Conservation (phyloP, 2,329 filamentous ascomycete genomes). For the Dothideomycetes sp. region DNA sequence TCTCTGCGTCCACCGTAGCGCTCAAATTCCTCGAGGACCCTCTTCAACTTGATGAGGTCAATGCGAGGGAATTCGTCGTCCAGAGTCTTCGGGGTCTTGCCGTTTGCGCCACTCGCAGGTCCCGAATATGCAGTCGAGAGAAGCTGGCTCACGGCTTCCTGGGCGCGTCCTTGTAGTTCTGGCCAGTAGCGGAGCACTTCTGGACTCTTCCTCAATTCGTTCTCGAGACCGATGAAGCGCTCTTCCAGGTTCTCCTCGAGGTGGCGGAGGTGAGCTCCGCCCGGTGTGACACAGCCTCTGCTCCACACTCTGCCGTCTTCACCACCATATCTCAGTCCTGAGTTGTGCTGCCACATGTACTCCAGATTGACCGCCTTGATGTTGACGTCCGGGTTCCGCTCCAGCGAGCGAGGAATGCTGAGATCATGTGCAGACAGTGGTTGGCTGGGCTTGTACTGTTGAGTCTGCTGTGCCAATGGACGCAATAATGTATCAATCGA, state of each 20-base stretch:
- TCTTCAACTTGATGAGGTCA: constrained; percentile 19
- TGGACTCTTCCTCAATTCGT: constrained; percentile 34
- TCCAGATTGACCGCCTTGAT: constrained; percentile 29
- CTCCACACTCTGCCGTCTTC: constrained; percentile 32
- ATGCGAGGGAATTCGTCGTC: constrained; percentile 14
- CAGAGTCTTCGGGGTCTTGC: not conserved
- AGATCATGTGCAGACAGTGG: constrained; percentile 9
- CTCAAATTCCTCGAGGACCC: constrained; percentile 17
- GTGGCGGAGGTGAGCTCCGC: constrained; percentile 65
- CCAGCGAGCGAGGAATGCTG: constrained; percentile 6
- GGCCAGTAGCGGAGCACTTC: constrained; percentile 18
- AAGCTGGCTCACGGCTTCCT: not conserved
- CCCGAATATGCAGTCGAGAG: constrained; percentile 11
- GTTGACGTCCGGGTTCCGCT: constrained; percentile 20
- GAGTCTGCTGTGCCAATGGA: constrained; percentile 14
- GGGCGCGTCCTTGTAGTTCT: constrained; percentile 1
- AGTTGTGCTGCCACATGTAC: constrained; percentile 45
- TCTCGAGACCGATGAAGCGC: constrained; percentile 59
- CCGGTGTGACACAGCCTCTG: constrained; percentile 62
- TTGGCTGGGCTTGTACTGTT: constrained; percentile 19
- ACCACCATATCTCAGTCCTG: constrained; percentile 31
- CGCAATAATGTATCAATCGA: constrained; percentile 22
- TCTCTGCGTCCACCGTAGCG: constrained; percentile 15
- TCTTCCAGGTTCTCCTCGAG: constrained; percentile 58
- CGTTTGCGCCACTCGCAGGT: constrained; percentile 5